Percentiles rank a stretch among this genome's conserved stretches.
Conservation (phyloP, 1,139 yeast species). For the Candida glucosophila region DNA sequence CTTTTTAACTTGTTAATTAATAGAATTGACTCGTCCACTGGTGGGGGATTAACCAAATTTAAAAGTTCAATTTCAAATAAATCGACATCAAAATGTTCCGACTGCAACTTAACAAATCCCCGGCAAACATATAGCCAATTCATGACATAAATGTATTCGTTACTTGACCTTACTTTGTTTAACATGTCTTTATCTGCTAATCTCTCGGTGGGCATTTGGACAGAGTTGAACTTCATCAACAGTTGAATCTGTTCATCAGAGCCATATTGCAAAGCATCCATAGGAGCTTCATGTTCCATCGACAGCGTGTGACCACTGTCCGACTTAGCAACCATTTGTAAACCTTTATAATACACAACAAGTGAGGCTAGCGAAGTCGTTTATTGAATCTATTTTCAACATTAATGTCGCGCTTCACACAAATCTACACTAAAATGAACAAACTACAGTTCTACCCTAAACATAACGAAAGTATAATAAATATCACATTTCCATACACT, state of each 20-base stretch:
- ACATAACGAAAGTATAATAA: too few species aligned
- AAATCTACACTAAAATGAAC: too few species aligned
- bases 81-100: conserved; percentile 45
- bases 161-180: conserved; percentile 16
- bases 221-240: conserved; percentile 21
- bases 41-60: conserved; percentile 28
- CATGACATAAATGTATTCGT: conserved; percentile 35
- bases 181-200: conserved; percentile 8
- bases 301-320: too few species aligned
- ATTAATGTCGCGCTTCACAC: too few species aligned
- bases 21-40: conserved; percentile 22
- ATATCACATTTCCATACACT: too few species aligned
- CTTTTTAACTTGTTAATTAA: conserved; percentile 34
- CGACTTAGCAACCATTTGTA: too few species aligned
- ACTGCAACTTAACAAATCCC: conserved; percentile 32
- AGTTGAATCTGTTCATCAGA: conserved; percentile 17
- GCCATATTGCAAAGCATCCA: conserved; percentile 15
- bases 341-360: too few species aligned
- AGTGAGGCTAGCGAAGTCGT: too few species aligned
- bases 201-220: conserved; percentile 18
- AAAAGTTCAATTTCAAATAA: conserved; percentile 47
- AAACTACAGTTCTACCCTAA: too few species aligned
- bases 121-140: conserved; percentile 45
- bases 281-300: conserved; percentile 13
- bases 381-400: too few species aligned